Base-by-base conservation (phyloP, 345 rosid species). In the Corchorus capsularis region DNA sequence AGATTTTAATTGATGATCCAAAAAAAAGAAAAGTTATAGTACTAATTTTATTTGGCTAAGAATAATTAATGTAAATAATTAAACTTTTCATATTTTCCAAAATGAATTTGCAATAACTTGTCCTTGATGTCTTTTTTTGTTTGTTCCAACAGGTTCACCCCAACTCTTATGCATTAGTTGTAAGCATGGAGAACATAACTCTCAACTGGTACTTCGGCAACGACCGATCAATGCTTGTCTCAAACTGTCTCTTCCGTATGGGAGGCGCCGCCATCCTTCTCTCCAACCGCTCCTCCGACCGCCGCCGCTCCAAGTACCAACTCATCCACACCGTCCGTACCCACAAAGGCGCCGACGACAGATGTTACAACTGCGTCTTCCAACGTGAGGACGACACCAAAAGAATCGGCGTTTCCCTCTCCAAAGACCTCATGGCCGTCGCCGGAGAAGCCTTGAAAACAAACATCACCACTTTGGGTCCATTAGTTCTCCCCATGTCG, bases 391-490 rank as follows among this genome's bases (percentile, higher is more conserved):
- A 94, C 37, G 85, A 86, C 73, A 79, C 77, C 59, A 85, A 75
- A 49, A 82, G 78, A 67, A 59, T 91, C 16, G 97, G 98, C 6
- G 94, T 92, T 35, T 86, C 97, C 0, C 93, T 94, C 32, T 94
- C 98, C 0, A 94, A 94, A 79, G 93, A 91, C 84, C 88, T 94
- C 35, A 94, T 94, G 97, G 94, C 94, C 0, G 94, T 94, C 12
- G 98, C 98, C 0, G 97, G 98, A 49, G 98, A 94, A 85, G 94
- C 98, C 66, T 90, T 94, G 7, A 94, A 94, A 60, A 85, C 98
- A 20, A 94, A 94, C 75, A 94, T 94, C 53, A 94, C 97, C n/a
- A 92, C 98, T 0, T 81, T 94, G 0, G 98, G 97, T 4, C 98
- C 98, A 1, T 43, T 94, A 6, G 98, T 94, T 54, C 84, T 94